phyloP scores from a whole-genome alignment of 2,329 filamentous ascomycete genomes.

The Colletotrichum sp. region DNA sequence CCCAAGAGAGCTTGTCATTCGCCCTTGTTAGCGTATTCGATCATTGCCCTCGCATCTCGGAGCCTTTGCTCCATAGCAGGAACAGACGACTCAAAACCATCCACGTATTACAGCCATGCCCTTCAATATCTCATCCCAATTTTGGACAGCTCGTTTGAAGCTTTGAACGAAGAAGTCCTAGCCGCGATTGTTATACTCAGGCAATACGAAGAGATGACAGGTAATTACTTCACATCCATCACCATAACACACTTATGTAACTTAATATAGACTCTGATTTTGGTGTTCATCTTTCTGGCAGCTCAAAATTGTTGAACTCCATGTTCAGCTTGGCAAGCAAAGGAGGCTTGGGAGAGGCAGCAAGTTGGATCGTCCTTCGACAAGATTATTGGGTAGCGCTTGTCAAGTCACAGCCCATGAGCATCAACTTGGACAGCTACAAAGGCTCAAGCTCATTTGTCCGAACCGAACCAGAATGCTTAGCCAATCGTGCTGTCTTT shows the following conservation, averaged over 20 bases:
- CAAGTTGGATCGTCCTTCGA: conserved; percentile 51
- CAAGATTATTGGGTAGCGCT: conserved; percentile 53
- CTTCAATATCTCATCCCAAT: conserved; percentile 41
- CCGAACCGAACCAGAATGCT: conserved; percentile 25
- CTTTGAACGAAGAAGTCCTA: conserved; percentile 41
- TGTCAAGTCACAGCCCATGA: conserved; percentile 39
- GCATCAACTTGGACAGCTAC: conserved; percentile 40
- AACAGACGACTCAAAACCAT: conserved; percentile 31
- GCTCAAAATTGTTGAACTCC: conserved; percentile 27
- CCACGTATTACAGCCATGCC: conserved; percentile 44
- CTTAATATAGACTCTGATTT: conserved; percentile 24
- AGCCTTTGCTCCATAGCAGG: conserved; percentile 23
- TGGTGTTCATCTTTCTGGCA: conserved; percentile 29
- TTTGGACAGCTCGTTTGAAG: conserved; percentile 34
- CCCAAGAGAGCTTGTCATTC: conserved; percentile 42
- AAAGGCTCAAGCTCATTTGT: conserved; percentile 25
- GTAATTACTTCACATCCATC: conserved; percentile 1
- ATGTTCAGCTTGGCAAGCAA: conserved; percentile 29
- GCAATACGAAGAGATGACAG: conserved; percentile 44
- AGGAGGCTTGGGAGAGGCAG: conserved; percentile 43
- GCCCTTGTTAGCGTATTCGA: conserved; percentile 37
- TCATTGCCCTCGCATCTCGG: conserved; percentile 28
- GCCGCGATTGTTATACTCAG: conserved; percentile 40
- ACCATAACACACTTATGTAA: not conserved
- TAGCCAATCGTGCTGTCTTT: conserved; percentile 30